Percentiles rank a stretch among this genome's conserved stretches.
These are phyloP conservation scores for Geranomyces variabilis DNA, from an alignment of 192 early-diverging fungal species.

Conservation along the genomic window DNA sequence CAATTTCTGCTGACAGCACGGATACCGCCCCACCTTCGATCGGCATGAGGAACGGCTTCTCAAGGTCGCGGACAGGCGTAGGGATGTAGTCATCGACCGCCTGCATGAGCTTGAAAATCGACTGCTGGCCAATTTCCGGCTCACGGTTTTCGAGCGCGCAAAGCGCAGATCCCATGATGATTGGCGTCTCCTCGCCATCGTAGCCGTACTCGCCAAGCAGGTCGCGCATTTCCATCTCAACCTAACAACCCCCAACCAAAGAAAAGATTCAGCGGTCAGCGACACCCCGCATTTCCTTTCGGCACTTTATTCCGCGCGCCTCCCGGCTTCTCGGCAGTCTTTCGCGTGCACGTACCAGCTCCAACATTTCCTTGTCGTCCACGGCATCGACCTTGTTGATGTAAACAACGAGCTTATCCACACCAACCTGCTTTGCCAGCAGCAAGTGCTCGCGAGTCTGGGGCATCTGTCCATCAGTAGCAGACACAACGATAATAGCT, in stretches of 20 bases:
- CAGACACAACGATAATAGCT: constrained; percentile 97
- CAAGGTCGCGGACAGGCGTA: constrained; percentile 87
- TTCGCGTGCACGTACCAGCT: constrained; percentile 73
- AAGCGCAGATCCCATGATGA: constrained; percentile 91
- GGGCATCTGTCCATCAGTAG: constrained; percentile 98
- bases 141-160: constrained; percentile 91
- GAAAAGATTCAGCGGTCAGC: no score
- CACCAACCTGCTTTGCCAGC: constrained; percentile 93
- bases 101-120: constrained; percentile 89
- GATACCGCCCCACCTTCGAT: constrained; percentile 72
- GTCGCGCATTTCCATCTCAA: constrained; percentile 99
- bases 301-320: no score
- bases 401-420: constrained; percentile 91
- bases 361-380: constrained; percentile 96
- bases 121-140: constrained; percentile 87
- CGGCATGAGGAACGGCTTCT: constrained; percentile 99
- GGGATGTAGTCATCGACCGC: constrained; percentile 92
- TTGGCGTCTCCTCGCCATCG: constrained; percentile 87
- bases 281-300: no score
- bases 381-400: constrained; percentile 99
- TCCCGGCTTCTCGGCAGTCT: no score
- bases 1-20: neutral
- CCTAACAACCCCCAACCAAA: constrained; percentile 15
- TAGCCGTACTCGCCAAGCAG: constrained; percentile 88
- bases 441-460: constrained; percentile 98